These are phyloP conservation scores for Hypoxylon sp. DNA, from an alignment of 2,329 filamentous ascomycete species.

Conservation along the genomic window DNA sequence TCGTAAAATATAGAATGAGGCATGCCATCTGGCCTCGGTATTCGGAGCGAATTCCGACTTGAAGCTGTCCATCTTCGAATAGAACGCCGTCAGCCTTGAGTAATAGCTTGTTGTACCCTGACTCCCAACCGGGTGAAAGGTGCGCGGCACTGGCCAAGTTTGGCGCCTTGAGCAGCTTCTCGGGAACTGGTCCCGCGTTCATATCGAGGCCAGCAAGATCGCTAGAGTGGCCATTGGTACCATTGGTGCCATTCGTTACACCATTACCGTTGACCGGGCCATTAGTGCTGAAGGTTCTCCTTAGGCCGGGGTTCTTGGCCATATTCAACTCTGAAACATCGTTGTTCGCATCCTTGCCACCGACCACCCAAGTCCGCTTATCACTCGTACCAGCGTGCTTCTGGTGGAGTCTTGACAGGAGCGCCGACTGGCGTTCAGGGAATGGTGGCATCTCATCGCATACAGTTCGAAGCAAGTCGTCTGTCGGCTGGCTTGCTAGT, in stretches of 20 bases:
- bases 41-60: constrained; percentile 92
- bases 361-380: constrained; percentile 97
- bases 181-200: constrained; percentile 70
- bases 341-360: constrained; percentile 92
- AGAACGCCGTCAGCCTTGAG: constrained; percentile 87
- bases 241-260: constrained; percentile 61
- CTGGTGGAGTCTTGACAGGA: constrained; percentile 92
- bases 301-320: constrained; percentile 84
- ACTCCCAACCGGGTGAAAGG: constrained; percentile 94
- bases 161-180: constrained; percentile 74
- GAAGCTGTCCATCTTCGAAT: constrained; percentile 95
- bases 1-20: constrained; percentile 94
- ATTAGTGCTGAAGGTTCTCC: constrained; percentile 83
- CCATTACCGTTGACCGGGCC: constrained; percentile 65
- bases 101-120: constrained; percentile 87
- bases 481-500: constrained; percentile 86
- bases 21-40: constrained; percentile 97
- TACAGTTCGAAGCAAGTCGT: constrained; percentile 91
- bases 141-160: constrained; percentile 95
- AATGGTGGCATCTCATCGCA: constrained; percentile 99
- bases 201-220: constrained; percentile 90
- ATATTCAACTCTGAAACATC: constrained; percentile 85
- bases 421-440: constrained; percentile 91
- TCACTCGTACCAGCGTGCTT: constrained; percentile 94
- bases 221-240: constrained; percentile 66